Percentiles rank a stretch among this genome's conserved stretches.
phyloP scores from a whole-genome alignment of 2,329 filamentous ascomycete genomes.

The Hymenoscyphus repandus region DNA sequence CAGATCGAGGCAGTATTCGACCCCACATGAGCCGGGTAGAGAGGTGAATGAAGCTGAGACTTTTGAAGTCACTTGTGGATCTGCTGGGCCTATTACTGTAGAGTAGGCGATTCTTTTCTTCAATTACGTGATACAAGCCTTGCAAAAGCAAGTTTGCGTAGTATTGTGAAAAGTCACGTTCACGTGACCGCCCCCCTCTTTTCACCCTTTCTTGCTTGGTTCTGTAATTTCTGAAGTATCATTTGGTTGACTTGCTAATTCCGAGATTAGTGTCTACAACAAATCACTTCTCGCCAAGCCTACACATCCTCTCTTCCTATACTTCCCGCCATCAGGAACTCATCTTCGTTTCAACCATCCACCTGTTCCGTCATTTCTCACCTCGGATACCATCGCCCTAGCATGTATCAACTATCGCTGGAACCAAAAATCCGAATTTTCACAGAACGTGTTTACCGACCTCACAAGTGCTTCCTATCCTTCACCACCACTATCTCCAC shows the following conservation, averaged over 20 bases:
- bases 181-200: constrained; percentile 1
- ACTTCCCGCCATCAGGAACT: constrained; percentile 43
- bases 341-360: constrained; percentile 38
- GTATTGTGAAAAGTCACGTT: neutral
- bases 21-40: neutral
- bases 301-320: constrained; percentile 45
- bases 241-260: constrained; percentile 12
- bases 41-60: constrained; percentile 12
- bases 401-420: constrained; percentile 58
- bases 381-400: constrained; percentile 44
- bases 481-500: constrained; percentile 2
- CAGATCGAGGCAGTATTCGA: neutral
- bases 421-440: constrained; percentile 27
- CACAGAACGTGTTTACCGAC: neutral
- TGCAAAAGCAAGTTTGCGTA: neutral
- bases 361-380: constrained; percentile 33
- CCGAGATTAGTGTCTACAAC: constrained; percentile 24
- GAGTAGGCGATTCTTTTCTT: constrained; percentile 22
- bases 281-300: constrained; percentile 22
- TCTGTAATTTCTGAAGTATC: neutral
- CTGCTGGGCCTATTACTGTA: constrained; percentile 23
- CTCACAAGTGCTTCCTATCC: neutral
- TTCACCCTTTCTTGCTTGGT: neutral
- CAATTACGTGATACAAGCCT: neutral
- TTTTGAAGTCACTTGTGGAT: constrained; percentile 22